A percentile compares a stretch with the other conserved stretches of the same genome.
phyloP scores from a whole-genome alignment of 257 asterid genomes.

The Petunia secreta region DNA sequence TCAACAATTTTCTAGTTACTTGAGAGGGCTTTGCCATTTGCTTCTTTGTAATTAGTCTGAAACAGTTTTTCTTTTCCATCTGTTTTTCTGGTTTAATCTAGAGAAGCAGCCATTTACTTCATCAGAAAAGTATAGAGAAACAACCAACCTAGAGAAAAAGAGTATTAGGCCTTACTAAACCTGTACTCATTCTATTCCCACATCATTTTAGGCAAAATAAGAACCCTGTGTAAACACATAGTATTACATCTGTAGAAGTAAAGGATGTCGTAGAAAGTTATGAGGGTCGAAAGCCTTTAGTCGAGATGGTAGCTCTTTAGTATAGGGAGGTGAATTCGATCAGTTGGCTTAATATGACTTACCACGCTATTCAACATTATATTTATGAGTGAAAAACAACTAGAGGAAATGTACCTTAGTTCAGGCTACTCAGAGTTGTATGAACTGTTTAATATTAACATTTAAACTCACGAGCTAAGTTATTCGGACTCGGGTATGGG shows the following conservation, averaged over 20 bases:
- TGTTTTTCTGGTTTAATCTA: background rate
- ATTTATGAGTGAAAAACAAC: background rate
- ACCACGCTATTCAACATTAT: background rate
- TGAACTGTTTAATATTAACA: background rate
- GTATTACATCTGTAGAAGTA: background rate
- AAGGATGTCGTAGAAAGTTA: background rate
- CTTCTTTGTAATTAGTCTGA: background rate
- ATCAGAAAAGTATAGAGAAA: background rate
- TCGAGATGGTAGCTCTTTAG: background rate
- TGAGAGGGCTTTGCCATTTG: slow-evolving; percentile 8
- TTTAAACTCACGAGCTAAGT: background rate
- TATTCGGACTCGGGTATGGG: too few species aligned
- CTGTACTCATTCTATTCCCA: background rate
- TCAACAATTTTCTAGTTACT: slow-evolving; percentile 13
- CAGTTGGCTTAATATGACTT: background rate
- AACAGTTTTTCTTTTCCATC: background rate
- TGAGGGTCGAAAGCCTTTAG: background rate
- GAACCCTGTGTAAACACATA: background rate
- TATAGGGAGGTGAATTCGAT: background rate
- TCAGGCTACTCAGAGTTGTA: background rate
- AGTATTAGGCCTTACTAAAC: background rate
- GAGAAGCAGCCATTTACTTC: background rate
- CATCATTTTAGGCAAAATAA: background rate
- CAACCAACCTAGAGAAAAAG: background rate
- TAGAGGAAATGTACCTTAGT: background rate